Evolutionary conservation across 306 rosid genomes (phyloP).

Genomic region (Lupinus albus): DNA sequence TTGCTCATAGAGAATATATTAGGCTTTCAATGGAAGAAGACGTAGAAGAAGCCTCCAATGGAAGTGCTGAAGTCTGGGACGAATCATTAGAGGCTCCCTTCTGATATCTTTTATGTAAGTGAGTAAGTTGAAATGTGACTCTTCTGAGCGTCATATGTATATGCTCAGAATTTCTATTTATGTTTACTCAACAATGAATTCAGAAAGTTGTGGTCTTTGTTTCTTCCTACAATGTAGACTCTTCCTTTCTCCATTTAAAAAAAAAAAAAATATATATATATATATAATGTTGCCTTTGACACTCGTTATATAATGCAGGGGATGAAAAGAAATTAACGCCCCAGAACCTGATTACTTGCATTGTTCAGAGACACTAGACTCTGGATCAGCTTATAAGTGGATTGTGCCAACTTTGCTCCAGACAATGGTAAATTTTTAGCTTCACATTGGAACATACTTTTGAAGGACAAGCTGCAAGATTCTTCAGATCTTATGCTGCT

Average conservation of each 20-base stretch:
- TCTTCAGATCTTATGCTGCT: conserved; percentile 49
- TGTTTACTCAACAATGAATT: conserved; percentile 25
- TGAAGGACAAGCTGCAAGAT: conserved; percentile 44
- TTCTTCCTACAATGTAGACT: conserved; percentile 23
- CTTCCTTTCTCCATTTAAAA: not conserved
- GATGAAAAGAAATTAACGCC: conserved; percentile 47
- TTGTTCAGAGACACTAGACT: conserved; percentile 47
- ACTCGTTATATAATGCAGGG: conserved; percentile 44
- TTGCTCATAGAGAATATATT: conserved; percentile 98
- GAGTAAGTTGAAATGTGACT: conserved; percentile 26
- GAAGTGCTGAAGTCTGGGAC: conserved; percentile 99
- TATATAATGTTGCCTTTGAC: not conserved
- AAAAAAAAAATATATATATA: no score
- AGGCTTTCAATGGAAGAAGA: conserved; percentile 99
- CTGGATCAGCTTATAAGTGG: conserved; percentile 49
- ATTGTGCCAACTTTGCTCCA: conserved; percentile 44
- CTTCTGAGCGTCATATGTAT: conserved; percentile 22
- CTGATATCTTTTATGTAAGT: conserved; percentile 60
- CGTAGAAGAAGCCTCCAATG: conserved; percentile 98
- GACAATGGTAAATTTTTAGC: conserved; percentile 42
- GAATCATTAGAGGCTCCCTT: conserved; percentile 99
- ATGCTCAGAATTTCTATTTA: conserved; percentile 26
- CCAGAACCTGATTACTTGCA: conserved; percentile 48
- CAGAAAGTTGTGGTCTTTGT: conserved; percentile 21
- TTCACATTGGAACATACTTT: conserved; percentile 43